Percentiles rank a stretch among this genome's conserved stretches.
Evolutionary conservation across 1,284 basidiomycete species (phyloP).

Genomic region (Ganoderma resinaceum): DNA sequence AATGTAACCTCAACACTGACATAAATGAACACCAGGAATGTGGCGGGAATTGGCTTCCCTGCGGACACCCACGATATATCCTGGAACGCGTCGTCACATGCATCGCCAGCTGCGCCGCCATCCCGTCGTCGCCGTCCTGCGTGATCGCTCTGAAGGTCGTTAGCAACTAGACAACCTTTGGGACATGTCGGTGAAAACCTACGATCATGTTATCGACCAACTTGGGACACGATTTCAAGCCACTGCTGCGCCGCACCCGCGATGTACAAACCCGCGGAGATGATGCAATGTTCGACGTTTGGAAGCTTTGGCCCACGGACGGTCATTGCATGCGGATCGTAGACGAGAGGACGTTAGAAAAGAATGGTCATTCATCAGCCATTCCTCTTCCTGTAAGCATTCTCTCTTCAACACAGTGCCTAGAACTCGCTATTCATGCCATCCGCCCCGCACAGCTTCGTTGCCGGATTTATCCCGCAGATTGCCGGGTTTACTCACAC

Average conservation of each 20-base stretch:
- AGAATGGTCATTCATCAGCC: neutral
- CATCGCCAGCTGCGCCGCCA: constrained; percentile 34
- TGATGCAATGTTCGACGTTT: constrained; percentile 66
- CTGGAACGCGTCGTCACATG: neutral
- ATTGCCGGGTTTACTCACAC: constrained; percentile 36
- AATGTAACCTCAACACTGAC: constrained; percentile 64
- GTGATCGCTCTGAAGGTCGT: constrained; percentile 31
- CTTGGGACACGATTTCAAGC: constrained; percentile 58
- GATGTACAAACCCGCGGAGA: constrained; percentile 62
- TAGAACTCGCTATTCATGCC: constrained; percentile 32
- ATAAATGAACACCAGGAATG: neutral
- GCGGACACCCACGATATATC: neutral
- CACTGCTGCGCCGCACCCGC: constrained; percentile 53
- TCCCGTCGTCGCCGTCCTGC: constrained; percentile 46
- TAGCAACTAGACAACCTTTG: neutral
- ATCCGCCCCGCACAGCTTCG: constrained; percentile 50
- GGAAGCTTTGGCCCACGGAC: constrained; percentile 61
- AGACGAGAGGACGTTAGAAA: neutral
- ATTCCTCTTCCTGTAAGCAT: neutral
- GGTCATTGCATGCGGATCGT: constrained; percentile 69
- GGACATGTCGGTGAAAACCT: neutral
- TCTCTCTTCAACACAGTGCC: neutral
- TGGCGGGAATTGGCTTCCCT: neutral
- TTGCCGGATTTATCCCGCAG: constrained; percentile 29
- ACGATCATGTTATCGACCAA: constrained; percentile 58